Evolutionary conservation across 129 eudicot genomes (phyloP).

Genomic region (Sambucus nigra): DNA sequence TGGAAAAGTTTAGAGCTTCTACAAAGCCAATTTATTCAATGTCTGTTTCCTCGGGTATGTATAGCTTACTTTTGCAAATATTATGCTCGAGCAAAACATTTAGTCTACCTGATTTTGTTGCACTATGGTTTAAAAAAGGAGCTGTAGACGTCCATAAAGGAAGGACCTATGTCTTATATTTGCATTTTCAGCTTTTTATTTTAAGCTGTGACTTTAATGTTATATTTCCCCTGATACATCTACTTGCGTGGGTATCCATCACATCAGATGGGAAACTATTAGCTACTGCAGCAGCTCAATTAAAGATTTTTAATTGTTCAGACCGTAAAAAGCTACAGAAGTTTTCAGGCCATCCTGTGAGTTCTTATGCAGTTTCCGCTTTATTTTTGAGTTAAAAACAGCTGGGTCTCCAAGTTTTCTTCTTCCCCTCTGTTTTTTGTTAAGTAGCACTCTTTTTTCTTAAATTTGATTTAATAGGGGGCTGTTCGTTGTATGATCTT

Average conservation of each 20-base stretch:
- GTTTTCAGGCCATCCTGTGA: conserved; percentile 96
- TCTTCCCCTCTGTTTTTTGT: not conserved
- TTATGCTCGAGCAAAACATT: not conserved
- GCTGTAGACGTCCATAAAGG: no score
- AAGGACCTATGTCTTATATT: no score
- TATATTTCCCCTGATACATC: conserved; percentile 3
- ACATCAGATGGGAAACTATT: conserved; percentile 67
- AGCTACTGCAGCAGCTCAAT: conserved; percentile 86
- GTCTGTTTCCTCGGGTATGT: conserved; percentile 72
- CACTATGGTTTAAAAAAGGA: no score
- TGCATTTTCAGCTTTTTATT: conserved; percentile 6
- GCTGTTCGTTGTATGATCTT: conserved; percentile 72
- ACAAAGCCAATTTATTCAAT: conserved; percentile 67
- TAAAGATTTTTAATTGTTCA: conserved; percentile 68
- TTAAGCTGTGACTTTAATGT: not conserved
- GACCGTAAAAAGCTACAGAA: conserved; percentile 75
- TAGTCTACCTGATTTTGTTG: not conserved
- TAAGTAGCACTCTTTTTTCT: not conserved
- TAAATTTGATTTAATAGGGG: conserved; percentile 28
- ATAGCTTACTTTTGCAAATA: not conserved
- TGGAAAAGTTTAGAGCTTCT: conserved; percentile 71
- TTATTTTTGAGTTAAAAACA: not conserved
- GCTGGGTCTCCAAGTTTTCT: not conserved
- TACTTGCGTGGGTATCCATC: conserved; percentile 4
- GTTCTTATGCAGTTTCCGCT: conserved; percentile 8